phyloP scores from a whole-genome alignment of 2,329 filamentous ascomycete species.

The Botryotinia narcissicola region DNA sequence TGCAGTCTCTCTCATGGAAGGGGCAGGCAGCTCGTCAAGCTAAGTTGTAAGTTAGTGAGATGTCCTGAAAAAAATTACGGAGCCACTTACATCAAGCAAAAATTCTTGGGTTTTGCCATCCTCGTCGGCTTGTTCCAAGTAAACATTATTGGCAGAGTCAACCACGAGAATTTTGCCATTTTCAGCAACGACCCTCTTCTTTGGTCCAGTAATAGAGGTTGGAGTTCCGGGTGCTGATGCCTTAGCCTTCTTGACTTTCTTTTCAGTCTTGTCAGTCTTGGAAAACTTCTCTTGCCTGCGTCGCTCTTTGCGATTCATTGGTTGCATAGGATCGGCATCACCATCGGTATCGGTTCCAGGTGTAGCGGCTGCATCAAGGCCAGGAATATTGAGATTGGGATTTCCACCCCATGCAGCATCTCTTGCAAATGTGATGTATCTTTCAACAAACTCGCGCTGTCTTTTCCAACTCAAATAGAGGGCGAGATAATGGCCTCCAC shows the following conservation, averaged over 20 bases:
- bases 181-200: conserved; percentile 85
- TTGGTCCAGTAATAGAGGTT: conserved; percentile 63
- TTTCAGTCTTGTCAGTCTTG: conserved; percentile 64
- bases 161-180: conserved; percentile 96
- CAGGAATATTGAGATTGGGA: conserved; percentile 65
- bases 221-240: conserved; percentile 40
- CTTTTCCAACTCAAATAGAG: conserved; percentile 85
- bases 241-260: conserved; percentile 54
- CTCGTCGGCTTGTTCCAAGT: conserved; percentile 86
- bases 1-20: conserved; percentile 78
- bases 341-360: conserved; percentile 47
- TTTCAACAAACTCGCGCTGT: conserved; percentile 84
- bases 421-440: conserved; percentile 87
- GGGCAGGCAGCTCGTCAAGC: conserved; percentile 75
- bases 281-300: conserved; percentile 83
- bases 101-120: conserved; percentile 82
- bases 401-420: conserved; percentile 82
- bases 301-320: conserved; percentile 80
- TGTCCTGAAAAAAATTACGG: neutral
- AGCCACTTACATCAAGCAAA: conserved; percentile 73
- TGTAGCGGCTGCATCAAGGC: conserved; percentile 52
- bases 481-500: conserved; percentile 81
- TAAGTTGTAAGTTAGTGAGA: conserved; percentile 38
- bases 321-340: conserved; percentile 49
- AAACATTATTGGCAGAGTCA: conserved; percentile 88